Conservation (phyloP, 2,329 filamentous ascomycete genomes). For the Aspergillus proliferans region DNA sequence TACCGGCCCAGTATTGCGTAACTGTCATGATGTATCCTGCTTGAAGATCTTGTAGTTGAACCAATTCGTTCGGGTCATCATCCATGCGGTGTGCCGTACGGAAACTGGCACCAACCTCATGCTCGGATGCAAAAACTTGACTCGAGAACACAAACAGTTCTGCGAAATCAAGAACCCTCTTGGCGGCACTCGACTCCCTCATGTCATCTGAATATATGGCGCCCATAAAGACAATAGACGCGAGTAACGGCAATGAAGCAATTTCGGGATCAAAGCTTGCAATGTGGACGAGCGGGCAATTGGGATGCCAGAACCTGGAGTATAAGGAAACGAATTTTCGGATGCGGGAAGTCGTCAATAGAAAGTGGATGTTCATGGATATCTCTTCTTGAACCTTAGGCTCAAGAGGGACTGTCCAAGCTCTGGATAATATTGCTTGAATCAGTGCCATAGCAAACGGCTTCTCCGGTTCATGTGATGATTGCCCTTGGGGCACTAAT, state of each 20-base stretch:
- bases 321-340: constrained; percentile 38
- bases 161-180: constrained; percentile 37
- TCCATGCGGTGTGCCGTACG: constrained; percentile 15
- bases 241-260: constrained; percentile 32
- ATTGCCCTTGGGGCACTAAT: constrained; percentile 9
- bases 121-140: constrained; percentile 36
- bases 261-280: constrained; percentile 37
- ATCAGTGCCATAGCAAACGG: constrained; percentile 35
- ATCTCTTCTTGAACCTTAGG: constrained; percentile 35
- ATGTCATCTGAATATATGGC: constrained; percentile 41
- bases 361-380: constrained; percentile 31
- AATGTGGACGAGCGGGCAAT: constrained; percentile 39
- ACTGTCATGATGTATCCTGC: constrained; percentile 38
- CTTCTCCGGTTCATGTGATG: constrained; percentile 30
- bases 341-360: constrained; percentile 37
- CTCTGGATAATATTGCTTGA: constrained; percentile 34
- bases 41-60: constrained; percentile 36
- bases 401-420: constrained; percentile 34
- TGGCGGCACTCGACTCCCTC: constrained; percentile 32
- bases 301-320: constrained; percentile 42
- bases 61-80: constrained; percentile 25
- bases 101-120: constrained; percentile 32
- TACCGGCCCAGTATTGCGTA: constrained; percentile 42
- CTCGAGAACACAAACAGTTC: constrained; percentile 41
- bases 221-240: constrained; percentile 38